A percentile compares a stretch with the other conserved stretches of the same genome.
phyloP scores from a whole-genome alignment of 345 rosid genomes.

The Dipteronia sinensis region DNA sequence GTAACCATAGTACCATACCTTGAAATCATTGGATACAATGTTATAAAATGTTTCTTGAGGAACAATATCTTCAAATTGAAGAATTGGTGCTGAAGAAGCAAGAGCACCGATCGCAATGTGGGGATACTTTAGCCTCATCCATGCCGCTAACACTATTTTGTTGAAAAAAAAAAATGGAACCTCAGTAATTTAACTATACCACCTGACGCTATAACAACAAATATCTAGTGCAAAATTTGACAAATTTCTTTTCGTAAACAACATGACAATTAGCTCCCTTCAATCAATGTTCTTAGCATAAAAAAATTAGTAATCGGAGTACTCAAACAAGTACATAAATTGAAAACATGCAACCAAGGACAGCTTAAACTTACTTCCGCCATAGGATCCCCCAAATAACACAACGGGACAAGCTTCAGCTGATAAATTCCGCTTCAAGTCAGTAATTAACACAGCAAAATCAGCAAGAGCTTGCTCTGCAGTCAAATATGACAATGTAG shows the following conservation, averaged over 20 bases:
- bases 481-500: constrained; percentile 67
- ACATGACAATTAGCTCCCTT: not conserved
- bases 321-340: not conserved
- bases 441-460: constrained; percentile 68
- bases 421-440: constrained; percentile 78
- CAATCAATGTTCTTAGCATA: not conserved
- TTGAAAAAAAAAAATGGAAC: constrained; percentile 2
- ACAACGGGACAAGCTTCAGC: constrained; percentile 86
- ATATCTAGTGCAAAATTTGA: not conserved
- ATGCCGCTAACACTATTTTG: constrained; percentile 87
- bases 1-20: constrained; percentile 48
- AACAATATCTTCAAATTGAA: constrained; percentile 88
- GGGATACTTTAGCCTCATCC: constrained; percentile 98
- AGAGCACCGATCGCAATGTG: constrained; percentile 88
- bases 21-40: constrained; percentile 83
- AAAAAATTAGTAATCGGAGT: not conserved
- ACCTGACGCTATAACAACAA: not conserved
- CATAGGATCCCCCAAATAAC: constrained; percentile 94
- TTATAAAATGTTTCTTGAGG: constrained; percentile 83
- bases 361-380: constrained; percentile 72
- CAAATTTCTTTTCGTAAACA: not conserved
- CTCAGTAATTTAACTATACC: too few species aligned
- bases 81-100: constrained; percentile 94
- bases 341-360: not conserved
- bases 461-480: constrained; percentile 96